These are phyloP conservation scores for Talaromyces marneffei DNA, from an alignment of 2,329 filamentous ascomycete species.

Conservation along the genomic window DNA sequence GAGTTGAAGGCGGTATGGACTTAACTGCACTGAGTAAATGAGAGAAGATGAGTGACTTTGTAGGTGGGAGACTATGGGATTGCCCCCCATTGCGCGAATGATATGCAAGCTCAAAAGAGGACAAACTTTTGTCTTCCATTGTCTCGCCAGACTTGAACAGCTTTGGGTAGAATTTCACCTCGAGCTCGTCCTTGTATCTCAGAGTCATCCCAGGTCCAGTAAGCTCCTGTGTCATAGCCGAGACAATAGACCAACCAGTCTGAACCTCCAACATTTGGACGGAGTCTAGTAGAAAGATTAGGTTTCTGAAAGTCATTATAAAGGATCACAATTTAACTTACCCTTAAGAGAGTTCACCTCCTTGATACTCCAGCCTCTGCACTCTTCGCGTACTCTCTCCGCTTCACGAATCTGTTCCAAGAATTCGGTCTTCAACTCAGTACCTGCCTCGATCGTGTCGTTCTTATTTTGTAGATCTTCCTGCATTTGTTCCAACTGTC, in stretches of 20 bases:
- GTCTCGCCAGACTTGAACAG: slow-evolving; percentile 26
- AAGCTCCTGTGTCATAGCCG: slow-evolving; percentile 27
- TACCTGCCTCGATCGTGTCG: slow-evolving; percentile 55
- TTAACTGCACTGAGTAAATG: slow-evolving; percentile 35
- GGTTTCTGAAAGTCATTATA: not conserved
- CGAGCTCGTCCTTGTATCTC: slow-evolving; percentile 38
- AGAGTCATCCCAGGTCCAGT: slow-evolving; percentile 35
- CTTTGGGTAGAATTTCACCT: slow-evolving; percentile 38
- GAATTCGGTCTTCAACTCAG: slow-evolving; percentile 63
- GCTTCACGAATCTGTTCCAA: slow-evolving; percentile 72
- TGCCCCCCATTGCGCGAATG: slow-evolving; percentile 20
- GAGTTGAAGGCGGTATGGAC: slow-evolving; percentile 30
- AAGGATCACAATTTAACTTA: slow-evolving; percentile 34
- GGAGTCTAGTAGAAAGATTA: slow-evolving; percentile 23
- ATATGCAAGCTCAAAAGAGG: slow-evolving; percentile 33
- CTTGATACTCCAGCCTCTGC: slow-evolving; percentile 76
- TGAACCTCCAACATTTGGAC: slow-evolving; percentile 37
- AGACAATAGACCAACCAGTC: slow-evolving; percentile 42
- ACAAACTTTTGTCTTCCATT: slow-evolving; percentile 19
- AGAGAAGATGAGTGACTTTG: slow-evolving; percentile 38
- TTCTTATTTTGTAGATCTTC: slow-evolving; percentile 63
- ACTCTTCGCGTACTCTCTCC: slow-evolving; percentile 78
- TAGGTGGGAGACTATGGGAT: slow-evolving; percentile 26
- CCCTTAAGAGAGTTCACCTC: slow-evolving; percentile 78
- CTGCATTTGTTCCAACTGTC: slow-evolving; percentile 61